Percentiles rank a stretch among this genome's conserved stretches.
Evolutionary conservation across 1,284 basidiomycete genomes (phyloP).

Genomic region (Malassezia sympodialis): DNA sequence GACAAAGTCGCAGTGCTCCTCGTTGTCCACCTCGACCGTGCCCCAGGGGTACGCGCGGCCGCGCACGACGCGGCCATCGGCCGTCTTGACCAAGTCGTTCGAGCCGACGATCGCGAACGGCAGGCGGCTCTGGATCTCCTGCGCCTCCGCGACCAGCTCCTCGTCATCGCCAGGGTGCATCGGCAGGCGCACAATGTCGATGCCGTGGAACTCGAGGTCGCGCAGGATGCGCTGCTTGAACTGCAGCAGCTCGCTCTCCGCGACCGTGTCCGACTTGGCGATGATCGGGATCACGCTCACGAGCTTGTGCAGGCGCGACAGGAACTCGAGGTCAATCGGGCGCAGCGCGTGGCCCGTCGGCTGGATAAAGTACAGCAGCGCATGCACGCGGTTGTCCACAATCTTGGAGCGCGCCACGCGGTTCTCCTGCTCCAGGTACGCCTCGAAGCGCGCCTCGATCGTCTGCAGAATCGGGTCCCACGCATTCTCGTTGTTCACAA

Average conservation of each 20-base stretch:
- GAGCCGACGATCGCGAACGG: constrained; percentile 46
- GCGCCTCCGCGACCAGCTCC: constrained; percentile 43
- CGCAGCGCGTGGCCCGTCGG: constrained; percentile 44
- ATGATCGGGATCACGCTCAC: constrained; percentile 48
- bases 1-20: constrained; percentile 48
- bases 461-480: constrained; percentile 47
- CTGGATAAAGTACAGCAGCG: constrained; percentile 47
- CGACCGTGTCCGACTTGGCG: constrained; percentile 46
- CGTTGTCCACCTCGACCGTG: constrained; percentile 47
- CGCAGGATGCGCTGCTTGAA: constrained; percentile 45
- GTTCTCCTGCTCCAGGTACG: constrained; percentile 48
- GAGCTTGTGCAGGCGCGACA: constrained; percentile 42
- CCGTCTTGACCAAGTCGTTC: constrained; percentile 41
- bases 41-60: constrained; percentile 47
- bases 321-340: constrained; percentile 47
- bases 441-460: constrained; percentile 46
- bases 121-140: constrained; percentile 44
- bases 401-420: constrained; percentile 44
- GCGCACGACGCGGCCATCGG: constrained; percentile 42
- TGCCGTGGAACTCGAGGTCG: constrained; percentile 45
- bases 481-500: constrained; percentile 45
- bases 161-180: constrained; percentile 43
- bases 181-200: constrained; percentile 44
- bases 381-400: constrained; percentile 46
- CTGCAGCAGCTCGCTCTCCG: constrained; percentile 35